Conservation (phyloP, 2,329 filamentous ascomycete genomes). For the Penicillium occitanis region DNA sequence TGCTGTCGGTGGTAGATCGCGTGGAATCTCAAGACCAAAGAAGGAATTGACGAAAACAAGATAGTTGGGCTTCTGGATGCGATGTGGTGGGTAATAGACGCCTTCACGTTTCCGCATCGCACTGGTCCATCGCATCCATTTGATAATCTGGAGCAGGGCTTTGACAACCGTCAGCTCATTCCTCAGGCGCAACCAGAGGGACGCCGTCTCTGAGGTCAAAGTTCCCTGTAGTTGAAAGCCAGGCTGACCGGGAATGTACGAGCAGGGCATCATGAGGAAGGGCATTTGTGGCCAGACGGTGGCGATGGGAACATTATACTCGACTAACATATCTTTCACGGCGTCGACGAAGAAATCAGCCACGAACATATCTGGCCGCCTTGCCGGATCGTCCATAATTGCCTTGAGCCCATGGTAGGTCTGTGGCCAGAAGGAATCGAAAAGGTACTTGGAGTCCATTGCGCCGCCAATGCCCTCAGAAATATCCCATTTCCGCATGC, state of each 20-base stretch:
- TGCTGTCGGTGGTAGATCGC: conserved; percentile 45
- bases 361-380: conserved; percentile 43
- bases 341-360: conserved; percentile 50
- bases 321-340: conserved; percentile 41
- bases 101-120: conserved; percentile 38
- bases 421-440: conserved; percentile 41
- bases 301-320: conserved; percentile 43
- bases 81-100: conserved; percentile 33
- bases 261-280: conserved; percentile 36
- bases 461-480: conserved; percentile 32
- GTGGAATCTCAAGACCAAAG: conserved; percentile 45
- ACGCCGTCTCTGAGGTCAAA: conserved; percentile 43
- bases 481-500: conserved; percentile 37
- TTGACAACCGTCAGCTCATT: conserved; percentile 37
- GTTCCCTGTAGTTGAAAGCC: conserved; percentile 43
- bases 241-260: conserved; percentile 46
- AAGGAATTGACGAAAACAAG: conserved; percentile 49
- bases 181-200: conserved; percentile 39
- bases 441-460: conserved; percentile 41
- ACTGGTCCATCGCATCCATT: conserved; percentile 33
- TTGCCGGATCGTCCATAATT: conserved; percentile 26
- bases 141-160: conserved; percentile 33
- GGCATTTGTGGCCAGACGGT: conserved; percentile 48
- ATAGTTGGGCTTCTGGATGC: conserved; percentile 41
- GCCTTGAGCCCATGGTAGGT: conserved; percentile 29